A percentile compares a stretch with the other conserved stretches of the same genome.
Conservation (phyloP, 2,329 filamentous ascomycete genomes). For the Fusarium haematococcum region DNA sequence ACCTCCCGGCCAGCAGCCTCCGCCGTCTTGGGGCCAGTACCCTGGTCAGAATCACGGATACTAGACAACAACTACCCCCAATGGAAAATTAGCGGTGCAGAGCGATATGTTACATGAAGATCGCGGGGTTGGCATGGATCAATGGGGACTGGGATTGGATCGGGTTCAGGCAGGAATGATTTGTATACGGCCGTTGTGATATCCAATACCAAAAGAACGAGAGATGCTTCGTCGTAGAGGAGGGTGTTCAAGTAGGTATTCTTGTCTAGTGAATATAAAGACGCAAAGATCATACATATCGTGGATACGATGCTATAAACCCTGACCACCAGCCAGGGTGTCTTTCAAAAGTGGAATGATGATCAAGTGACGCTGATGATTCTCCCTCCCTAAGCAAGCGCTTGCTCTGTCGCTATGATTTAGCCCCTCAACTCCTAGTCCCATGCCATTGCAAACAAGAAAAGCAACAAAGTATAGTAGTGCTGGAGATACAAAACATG, state of each 20-base stretch:
- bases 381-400: slow-evolving; percentile 4
- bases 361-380: slow-evolving; percentile 18
- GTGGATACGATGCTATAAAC: slow-evolving; percentile 13
- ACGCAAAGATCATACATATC: slow-evolving; percentile 7
- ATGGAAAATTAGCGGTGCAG: not conserved
- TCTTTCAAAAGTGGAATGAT: slow-evolving; percentile 9
- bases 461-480: slow-evolving; percentile 19
- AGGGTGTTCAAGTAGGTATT: slow-evolving; percentile 12
- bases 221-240: slow-evolving; percentile 6
- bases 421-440: slow-evolving; percentile 40
- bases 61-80: slow-evolving; percentile 22
- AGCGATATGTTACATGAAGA: not conserved
- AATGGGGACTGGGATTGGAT: slow-evolving; percentile 14
- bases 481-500: slow-evolving; percentile 25
- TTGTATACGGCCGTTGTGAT: slow-evolving; percentile 30
- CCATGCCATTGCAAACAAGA: slow-evolving; percentile 39
- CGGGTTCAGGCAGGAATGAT: slow-evolving; percentile 16
- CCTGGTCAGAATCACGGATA: slow-evolving; percentile 54
- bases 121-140: not conserved
- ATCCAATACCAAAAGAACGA: slow-evolving; percentile 30
- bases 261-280: slow-evolving; percentile 15
- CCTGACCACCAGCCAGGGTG: not conserved
- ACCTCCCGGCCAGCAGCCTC: slow-evolving; percentile 39
- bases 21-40: slow-evolving; percentile 51
- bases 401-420: slow-evolving; percentile 25